Percentiles rank a stretch among this genome's conserved stretches.
phyloP scores from a whole-genome alignment of 2,329 filamentous ascomycete genomes.

The Lecanosticta acicola region DNA sequence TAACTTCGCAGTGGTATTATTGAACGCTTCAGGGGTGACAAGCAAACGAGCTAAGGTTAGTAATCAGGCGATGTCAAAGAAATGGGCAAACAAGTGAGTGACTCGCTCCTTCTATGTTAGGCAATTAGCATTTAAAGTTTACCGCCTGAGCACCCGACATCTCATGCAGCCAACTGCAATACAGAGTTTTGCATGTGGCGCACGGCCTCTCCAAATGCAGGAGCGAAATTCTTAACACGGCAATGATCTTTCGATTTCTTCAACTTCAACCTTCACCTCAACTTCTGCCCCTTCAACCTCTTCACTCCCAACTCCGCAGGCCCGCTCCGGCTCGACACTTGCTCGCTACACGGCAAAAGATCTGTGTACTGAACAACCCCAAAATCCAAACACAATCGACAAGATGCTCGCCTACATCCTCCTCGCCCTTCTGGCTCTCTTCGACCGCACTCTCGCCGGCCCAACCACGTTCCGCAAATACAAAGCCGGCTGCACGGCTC shows the following conservation, averaged over 20 bases:
- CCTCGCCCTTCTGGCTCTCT: slow-evolving; percentile 5
- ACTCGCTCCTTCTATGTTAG: neutral
- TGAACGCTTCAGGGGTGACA: too few relatives aligned
- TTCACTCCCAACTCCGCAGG: neutral
- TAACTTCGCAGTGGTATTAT: too few relatives aligned
- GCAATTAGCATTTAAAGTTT: neutral
- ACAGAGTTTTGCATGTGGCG: neutral
- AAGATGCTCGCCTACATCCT: slow-evolving; percentile 1
- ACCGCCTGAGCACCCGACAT: too few relatives aligned
- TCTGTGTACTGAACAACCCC: neutral
- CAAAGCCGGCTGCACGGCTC: neutral
- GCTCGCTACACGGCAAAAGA: too few relatives aligned
- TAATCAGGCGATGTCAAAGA: too few relatives aligned
- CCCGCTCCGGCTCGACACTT: too few relatives aligned
- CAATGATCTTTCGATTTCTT: too few relatives aligned
- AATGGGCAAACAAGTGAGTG: too few relatives aligned
- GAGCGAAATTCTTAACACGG: too few relatives aligned
- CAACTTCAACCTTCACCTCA: neutral
- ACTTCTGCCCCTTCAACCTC: slow-evolving; percentile 1
- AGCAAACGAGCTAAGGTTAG: too few relatives aligned
- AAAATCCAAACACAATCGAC: neutral
- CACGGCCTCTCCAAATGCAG: neutral
- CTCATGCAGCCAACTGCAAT: neutral
- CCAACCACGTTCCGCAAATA: slow-evolving; percentile 1
- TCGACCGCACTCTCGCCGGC: neutral